Base-by-base conservation (phyloP, 495 filamentous ascomycete species). In the Aspergillus incahuasiensis region DNA sequence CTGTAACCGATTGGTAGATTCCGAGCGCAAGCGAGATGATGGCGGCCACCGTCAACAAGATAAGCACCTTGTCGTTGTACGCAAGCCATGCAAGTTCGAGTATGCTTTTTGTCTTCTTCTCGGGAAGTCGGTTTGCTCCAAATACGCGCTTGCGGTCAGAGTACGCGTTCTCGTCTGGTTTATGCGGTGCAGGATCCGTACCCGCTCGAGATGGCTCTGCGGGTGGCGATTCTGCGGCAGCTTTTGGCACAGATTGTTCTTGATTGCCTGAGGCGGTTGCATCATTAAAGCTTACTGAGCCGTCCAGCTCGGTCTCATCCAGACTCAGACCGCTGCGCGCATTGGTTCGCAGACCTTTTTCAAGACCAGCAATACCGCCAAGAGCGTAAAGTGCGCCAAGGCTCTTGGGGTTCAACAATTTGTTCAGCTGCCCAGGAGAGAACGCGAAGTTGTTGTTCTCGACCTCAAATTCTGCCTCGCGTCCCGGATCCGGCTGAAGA, bases 11-110 rank as follows among this genome's bases (percentile, higher is more conserved):
- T 65, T 87, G 82, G 54, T 86, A 87, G 15, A 88, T 80, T 25
- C 91, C 92, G 13, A 96, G 78, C 1, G 85, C 88, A n/a, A 96
- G 76, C 5, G 91, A 95, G 34, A 96, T 82, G 24, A 84, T 75
- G 6, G 91, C 92, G 4, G 91, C 90, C 43, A 85, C 71, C 1
- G 88, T 88, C 52, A 96, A 74, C 6, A 96, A 70, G 46, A 92
- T 86, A 15, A 94, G 69, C 19, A 94, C 86, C 57, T 91, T 91
- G 68, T 95, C 90, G 47, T 90, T 88, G 61, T 87, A 89, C 3
- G 89, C 88, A 63, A 88, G 86, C 88, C 88, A 94, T 38, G 89
- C 86, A 18, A 92, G 71, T 61, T 82, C 72, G 59, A 86, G 82
- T 46, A 94, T 84, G 24, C 77, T 81, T 62, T 90, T 91, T 9